A percentile compares a stretch with the other conserved stretches of the same genome.
Evolutionary conservation across 1,139 yeast species (phyloP).

Genomic region (Candida labiduridarum): DNA sequence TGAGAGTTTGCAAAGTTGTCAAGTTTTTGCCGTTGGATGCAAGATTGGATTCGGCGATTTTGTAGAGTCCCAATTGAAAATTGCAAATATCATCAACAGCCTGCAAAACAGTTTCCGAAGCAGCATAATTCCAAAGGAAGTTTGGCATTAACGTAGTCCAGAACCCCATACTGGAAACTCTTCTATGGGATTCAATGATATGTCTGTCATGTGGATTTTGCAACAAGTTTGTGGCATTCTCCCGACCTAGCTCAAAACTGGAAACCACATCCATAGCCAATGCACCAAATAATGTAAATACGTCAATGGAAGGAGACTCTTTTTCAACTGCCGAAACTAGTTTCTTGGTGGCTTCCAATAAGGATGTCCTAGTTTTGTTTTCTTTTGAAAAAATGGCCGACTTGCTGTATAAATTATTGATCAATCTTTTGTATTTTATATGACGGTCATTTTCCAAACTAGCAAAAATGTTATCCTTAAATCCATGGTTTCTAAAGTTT

Average conservation of each 20-base stretch:
- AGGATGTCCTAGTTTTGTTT: constrained; percentile 28
- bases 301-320: constrained; percentile 50
- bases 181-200: constrained; percentile 51
- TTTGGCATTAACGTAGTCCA: constrained; percentile 67
- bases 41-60: constrained; percentile 35
- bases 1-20: constrained; percentile 40
- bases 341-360: constrained; percentile 28
- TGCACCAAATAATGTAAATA: constrained; percentile 63
- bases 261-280: constrained; percentile 74
- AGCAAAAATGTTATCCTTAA: constrained; percentile 58
- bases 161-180: constrained; percentile 66
- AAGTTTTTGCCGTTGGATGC: constrained; percentile 24
- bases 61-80: constrained; percentile 55
- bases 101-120: constrained; percentile 37
- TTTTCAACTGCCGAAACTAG: constrained; percentile 29
- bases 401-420: constrained; percentile 54
- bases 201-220: constrained; percentile 38
- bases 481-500: constrained; percentile 61
- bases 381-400: constrained; percentile 36
- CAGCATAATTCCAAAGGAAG: constrained; percentile 53
- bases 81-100: constrained; percentile 44
- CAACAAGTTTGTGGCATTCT: constrained; percentile 46
- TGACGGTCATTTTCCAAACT: constrained; percentile 53
- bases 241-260: constrained; percentile 59
- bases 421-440: constrained; percentile 48